A percentile compares a stretch with the other conserved stretches of the same genome.
These are phyloP conservation scores for Eucalyptus urophylla DNA, from an alignment of 345 rosid genomes.

Conservation along the genomic window DNA sequence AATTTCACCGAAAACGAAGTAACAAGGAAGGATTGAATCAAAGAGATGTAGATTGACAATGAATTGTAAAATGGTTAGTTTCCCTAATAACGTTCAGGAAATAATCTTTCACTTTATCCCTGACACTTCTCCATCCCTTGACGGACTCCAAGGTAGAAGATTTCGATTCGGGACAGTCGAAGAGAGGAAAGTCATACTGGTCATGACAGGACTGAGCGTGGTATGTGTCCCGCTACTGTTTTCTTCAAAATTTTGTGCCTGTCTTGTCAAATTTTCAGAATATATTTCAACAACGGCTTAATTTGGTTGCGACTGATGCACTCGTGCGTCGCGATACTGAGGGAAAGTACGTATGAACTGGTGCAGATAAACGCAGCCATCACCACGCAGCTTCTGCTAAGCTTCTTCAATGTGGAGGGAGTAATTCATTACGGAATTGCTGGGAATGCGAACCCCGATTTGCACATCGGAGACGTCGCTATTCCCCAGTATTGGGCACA, in stretches of 20 bases:
- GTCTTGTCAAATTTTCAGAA: not conserved
- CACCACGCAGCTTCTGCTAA: conserved; percentile 2
- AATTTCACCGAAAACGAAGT: not conserved
- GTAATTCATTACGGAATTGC: conserved; percentile 14
- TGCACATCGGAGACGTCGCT: not conserved
- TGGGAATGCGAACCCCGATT: conserved; percentile 4
- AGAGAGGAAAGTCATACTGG: conserved; percentile 1
- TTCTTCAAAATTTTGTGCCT: not conserved
- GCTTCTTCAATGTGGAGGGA: not conserved
- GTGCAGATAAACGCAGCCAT: conserved; percentile 9
- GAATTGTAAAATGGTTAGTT: not conserved
- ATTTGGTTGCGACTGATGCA: not conserved
- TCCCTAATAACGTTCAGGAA: not conserved
- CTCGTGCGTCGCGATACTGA: not conserved
- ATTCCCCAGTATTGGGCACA: not conserved
- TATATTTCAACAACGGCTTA: not conserved
- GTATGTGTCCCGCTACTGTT: not conserved
- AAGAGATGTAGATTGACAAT: not conserved
- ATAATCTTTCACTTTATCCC: not conserved
- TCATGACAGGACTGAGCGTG: conserved; percentile 11
- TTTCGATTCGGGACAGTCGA: conserved; percentile 3
- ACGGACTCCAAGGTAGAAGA: not conserved
- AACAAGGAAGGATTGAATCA: not conserved
- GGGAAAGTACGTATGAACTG: not conserved
- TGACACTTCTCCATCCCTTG: not conserved